Base-by-base conservation (phyloP, 2,329 filamentous ascomycete species). In the Xylaria sp. region DNA sequence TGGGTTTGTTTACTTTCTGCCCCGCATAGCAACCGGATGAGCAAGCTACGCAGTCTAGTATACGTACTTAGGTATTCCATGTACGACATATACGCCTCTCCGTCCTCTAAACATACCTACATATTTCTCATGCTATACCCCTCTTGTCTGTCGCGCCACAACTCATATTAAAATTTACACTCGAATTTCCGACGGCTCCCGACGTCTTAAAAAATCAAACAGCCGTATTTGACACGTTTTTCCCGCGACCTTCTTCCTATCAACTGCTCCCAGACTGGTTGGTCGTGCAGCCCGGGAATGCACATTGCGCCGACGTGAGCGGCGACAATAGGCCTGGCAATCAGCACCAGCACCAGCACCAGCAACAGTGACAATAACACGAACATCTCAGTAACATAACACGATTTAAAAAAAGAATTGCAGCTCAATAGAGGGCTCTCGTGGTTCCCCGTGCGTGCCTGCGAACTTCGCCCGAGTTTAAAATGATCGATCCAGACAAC, bases 401-500 rank as follows among this genome's bases (percentile, higher is more conserved):
- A 5, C 7, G 20, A 25, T 7, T 22, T 25, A 25, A n/a, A 45
- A 61, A 33, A 50, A 39, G 9, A 15, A 42, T 15, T 27, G 22
- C 20, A 22, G 44, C 51, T 57, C 17, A 3, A 50, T 50, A 31
- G 47, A 31, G 27, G n/a, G n/a, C n/a, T 42, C 25, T 29, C 25
- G 27, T 17, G 9, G n/a, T n/a, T n/a, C n/a, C n/a, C n/a, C n/a
- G n/a, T n/a, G n/a, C 27, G n/a, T n/a, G 15, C 17, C 27, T 29
- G 27, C 20, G 2, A 50, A 2, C 25, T 44, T 44, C 13, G 29
- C 33, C 20, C 39, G 39, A 29, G 25, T 39, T 36, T 6, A 39
- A 72, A 70, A 76, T 77, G 74, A 82, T 85, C 72, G 87, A 89
- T 75, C 80, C 82, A 59, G 86, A 89, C 47, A 90, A 89, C 74